Evolutionary conservation across 1,284 basidiomycete species (phyloP).

Genomic region (Cryptococcus sp.): DNA sequence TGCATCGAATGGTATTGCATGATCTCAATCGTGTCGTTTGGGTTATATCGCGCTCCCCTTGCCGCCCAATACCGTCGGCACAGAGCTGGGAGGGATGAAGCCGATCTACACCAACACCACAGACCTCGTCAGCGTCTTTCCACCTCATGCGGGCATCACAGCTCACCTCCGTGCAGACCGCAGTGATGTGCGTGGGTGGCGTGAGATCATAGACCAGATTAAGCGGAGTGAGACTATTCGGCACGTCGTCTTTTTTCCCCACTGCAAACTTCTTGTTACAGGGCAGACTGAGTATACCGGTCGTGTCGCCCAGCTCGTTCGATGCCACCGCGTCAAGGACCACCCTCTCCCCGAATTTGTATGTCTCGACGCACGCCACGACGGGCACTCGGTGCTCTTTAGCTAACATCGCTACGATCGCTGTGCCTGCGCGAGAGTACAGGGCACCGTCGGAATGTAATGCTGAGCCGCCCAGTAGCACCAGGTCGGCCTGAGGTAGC

Average conservation of each 20-base stretch:
- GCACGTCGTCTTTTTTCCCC: constrained; percentile 34
- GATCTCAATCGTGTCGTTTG: not conserved
- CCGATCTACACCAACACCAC: constrained; percentile 54
- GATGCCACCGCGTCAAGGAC: constrained; percentile 93
- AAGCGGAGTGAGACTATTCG: constrained; percentile 64
- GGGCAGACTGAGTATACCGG: constrained; percentile 29
- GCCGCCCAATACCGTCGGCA: constrained; percentile 55
- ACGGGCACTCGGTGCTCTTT: constrained; percentile 87
- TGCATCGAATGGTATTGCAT: constrained; percentile 1
- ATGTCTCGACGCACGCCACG: constrained; percentile 96
- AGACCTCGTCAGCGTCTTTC: constrained; percentile 3
- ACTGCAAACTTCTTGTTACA: constrained; percentile 15
- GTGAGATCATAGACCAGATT: constrained; percentile 90
- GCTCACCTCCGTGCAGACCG: constrained; percentile 88
- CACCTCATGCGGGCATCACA: not conserved
- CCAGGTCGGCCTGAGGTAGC: constrained; percentile 74
- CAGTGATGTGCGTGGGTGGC: constrained; percentile 83
- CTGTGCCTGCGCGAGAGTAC: constrained; percentile 91
- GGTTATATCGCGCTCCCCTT: constrained; percentile 28
- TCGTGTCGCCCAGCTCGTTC: constrained; percentile 80
- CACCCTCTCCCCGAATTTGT: constrained; percentile 94
- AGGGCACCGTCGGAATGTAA: constrained; percentile 93
- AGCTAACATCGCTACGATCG: constrained; percentile 94
- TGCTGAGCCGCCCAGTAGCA: constrained; percentile 90
- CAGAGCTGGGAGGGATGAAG: constrained; percentile 74